A percentile compares a stretch with the other conserved stretches of the same genome.
phyloP scores from a whole-genome alignment of 2,329 filamentous ascomycete species.

The Metarhizium rileyi region DNA sequence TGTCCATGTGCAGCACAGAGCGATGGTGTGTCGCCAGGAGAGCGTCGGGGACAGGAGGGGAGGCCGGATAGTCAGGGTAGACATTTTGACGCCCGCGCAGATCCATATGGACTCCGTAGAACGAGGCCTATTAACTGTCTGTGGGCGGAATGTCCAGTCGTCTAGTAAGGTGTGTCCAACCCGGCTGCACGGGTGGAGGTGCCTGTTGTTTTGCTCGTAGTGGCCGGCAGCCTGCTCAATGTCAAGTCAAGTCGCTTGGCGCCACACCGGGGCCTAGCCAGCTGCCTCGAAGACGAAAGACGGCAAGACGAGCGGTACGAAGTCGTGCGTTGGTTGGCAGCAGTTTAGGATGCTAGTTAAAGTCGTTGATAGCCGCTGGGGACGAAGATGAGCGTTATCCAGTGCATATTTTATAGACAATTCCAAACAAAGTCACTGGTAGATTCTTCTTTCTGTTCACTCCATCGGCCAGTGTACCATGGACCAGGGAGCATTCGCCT shows the following conservation, averaged over 20 bases:
- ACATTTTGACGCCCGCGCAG: constrained; percentile 8
- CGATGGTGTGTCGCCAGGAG: not conserved
- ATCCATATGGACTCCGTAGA: constrained; percentile 11
- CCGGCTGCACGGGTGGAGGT: no score
- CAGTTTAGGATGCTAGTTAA: not conserved
- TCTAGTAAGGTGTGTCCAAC: no score
- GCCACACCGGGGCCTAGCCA: constrained; percentile 8
- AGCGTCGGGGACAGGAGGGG: constrained; percentile 2
- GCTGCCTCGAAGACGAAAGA: constrained; percentile 6
- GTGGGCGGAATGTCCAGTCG: no score
- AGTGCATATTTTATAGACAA: constrained; percentile 9
- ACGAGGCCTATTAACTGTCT: no score
- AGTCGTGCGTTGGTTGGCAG: not conserved
- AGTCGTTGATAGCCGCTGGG: constrained; percentile 5
- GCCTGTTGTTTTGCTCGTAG: no score
- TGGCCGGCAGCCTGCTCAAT: constrained; percentile 9
- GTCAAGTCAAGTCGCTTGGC: constrained; percentile 10
- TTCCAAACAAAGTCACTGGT: constrained; percentile 9
- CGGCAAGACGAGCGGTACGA: not conserved
- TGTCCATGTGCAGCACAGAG: constrained; percentile 4
- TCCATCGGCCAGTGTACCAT: constrained; percentile 10
- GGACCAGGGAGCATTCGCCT: not conserved
- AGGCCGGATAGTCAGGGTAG: constrained; percentile 5
- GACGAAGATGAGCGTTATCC: constrained; percentile 10
- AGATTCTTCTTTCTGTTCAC: constrained; percentile 12